phyloP scores from a whole-genome alignment of 345 rosid species.

The Brassica rapa region DNA sequence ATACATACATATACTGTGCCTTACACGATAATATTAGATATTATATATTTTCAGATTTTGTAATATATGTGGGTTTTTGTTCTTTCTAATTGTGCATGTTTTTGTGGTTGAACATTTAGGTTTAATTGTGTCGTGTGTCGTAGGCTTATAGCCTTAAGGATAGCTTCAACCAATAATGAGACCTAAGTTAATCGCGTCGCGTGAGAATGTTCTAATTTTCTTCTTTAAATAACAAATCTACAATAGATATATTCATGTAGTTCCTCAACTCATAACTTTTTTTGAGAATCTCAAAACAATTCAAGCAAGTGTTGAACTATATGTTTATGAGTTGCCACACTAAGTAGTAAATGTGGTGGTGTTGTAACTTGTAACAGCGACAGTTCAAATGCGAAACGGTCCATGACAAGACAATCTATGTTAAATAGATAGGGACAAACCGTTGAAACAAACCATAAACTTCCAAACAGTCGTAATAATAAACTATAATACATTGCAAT shows the following conservation, averaged over 20 bases:
- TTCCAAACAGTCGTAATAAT: slow-evolving; percentile 9
- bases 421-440: slow-evolving; percentile 10
- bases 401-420: slow-evolving; percentile 1
- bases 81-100: not conserved
- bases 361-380: not conserved
- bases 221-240: not conserved
- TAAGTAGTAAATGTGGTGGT: slow-evolving; percentile 16
- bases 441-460: slow-evolving; percentile 22
- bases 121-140: not conserved
- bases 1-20: not conserved
- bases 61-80: not conserved
- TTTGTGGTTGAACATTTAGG: slow-evolving; percentile 19
- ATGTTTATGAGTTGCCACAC: slow-evolving; percentile 16
- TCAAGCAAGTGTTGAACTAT: slow-evolving; percentile 20
- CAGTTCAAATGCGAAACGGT: slow-evolving; percentile 1
- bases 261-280: not conserved
- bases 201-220: not conserved
- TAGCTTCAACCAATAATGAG: not conserved
- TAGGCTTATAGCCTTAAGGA: not conserved
- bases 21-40: not conserved
- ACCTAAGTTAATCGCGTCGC: not conserved
- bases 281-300: not conserved
- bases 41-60: not conserved
- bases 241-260: not conserved
- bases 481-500: not conserved